Percentiles rank a stretch among this genome's conserved stretches.
phyloP scores from a whole-genome alignment of 1,284 basidiomycete genomes.

The Mycena sp. region DNA sequence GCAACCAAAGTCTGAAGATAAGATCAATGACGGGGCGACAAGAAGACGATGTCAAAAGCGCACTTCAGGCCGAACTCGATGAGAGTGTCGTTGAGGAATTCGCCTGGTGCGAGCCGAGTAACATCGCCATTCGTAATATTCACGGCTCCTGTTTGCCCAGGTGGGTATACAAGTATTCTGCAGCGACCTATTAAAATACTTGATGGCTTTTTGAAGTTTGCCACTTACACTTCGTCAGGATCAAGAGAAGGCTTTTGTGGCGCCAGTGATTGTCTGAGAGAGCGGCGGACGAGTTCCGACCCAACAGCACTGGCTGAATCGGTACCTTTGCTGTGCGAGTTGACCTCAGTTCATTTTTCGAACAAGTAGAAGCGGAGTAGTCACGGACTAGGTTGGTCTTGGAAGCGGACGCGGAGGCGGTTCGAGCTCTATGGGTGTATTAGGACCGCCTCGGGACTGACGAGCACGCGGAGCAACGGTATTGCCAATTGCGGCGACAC shows the following conservation, averaged over 20 bases:
- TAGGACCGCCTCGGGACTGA: not conserved
- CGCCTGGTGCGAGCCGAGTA: slow-evolving; percentile 74
- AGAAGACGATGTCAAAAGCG: slow-evolving; percentile 39
- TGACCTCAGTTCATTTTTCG: slow-evolving; percentile 5
- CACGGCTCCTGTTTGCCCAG: slow-evolving; percentile 74
- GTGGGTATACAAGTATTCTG: slow-evolving; percentile 83
- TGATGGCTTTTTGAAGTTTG: not conserved
- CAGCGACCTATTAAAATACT: slow-evolving; percentile 3
- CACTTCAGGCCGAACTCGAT: slow-evolving; percentile 96
- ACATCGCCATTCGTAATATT: slow-evolving; percentile 85
- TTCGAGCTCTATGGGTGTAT: slow-evolving; percentile 19
- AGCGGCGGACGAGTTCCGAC: slow-evolving; percentile 30
- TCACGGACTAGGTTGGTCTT: slow-evolving; percentile 6
- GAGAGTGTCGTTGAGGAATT: slow-evolving; percentile 95
- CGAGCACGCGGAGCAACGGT: not conserved
- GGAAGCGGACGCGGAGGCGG: slow-evolving; percentile 9
- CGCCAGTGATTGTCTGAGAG: slow-evolving; percentile 33
- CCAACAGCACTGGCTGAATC: slow-evolving; percentile 3
- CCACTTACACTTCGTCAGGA: slow-evolving; percentile 71
- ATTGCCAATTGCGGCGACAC: not conserved
- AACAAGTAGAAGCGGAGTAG: not conserved
- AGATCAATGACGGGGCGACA: slow-evolving; percentile 9
- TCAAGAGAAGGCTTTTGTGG: slow-evolving; percentile 44
- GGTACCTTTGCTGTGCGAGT: slow-evolving; percentile 9
- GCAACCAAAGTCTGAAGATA: slow-evolving; percentile 71